Evolutionary conservation across 495 filamentous ascomycete genomes (phyloP).

Genomic region (Hyaloscypha variabilis): DNA sequence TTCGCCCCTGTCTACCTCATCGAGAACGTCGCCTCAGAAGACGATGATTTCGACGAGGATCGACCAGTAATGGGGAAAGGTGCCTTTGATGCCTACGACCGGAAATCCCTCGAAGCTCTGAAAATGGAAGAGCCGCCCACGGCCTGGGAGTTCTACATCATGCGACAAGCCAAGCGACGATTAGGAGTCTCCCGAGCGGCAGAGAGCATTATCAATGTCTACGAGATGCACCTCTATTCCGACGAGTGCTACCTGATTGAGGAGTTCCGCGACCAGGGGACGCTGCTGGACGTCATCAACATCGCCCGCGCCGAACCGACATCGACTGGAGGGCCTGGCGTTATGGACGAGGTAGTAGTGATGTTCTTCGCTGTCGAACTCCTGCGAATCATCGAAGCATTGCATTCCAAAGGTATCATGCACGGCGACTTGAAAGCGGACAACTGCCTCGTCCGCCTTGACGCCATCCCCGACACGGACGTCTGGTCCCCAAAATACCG

Average conservation of each 20-base stretch:
- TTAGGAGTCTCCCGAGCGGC: slow-evolving; percentile 68
- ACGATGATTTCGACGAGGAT: slow-evolving; percentile 43
- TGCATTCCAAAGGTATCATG: slow-evolving; percentile 78
- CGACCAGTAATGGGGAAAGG: slow-evolving; percentile 49
- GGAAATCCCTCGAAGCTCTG: slow-evolving; percentile 73
- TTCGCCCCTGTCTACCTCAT: slow-evolving; percentile 94
- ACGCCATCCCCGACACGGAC: slow-evolving; percentile 50
- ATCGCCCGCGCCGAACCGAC: slow-evolving; percentile 70
- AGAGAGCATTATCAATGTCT: slow-evolving; percentile 75
- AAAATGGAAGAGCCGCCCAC: slow-evolving; percentile 92
- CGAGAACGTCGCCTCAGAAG: slow-evolving; percentile 61
- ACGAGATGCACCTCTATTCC: slow-evolving; percentile 85
- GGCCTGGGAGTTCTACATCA: slow-evolving; percentile 97
- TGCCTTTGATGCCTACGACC: slow-evolving; percentile 46
- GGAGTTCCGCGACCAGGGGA: slow-evolving; percentile 87
- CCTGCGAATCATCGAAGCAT: slow-evolving; percentile 82
- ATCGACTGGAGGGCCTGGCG: slow-evolving; percentile 46
- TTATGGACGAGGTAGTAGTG: slow-evolving; percentile 82
- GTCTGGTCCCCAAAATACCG: slow-evolving; percentile 56
- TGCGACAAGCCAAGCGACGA: slow-evolving; percentile 75
- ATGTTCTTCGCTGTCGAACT: slow-evolving; percentile 97
- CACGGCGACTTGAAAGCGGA: slow-evolving; percentile 96
- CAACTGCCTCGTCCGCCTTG: slow-evolving; percentile 89
- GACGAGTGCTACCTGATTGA: slow-evolving; percentile 86
- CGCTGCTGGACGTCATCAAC: slow-evolving; percentile 91